phyloP scores from a whole-genome alignment of 768 basidiomycete genomes.

The Suillus variegatus region DNA sequence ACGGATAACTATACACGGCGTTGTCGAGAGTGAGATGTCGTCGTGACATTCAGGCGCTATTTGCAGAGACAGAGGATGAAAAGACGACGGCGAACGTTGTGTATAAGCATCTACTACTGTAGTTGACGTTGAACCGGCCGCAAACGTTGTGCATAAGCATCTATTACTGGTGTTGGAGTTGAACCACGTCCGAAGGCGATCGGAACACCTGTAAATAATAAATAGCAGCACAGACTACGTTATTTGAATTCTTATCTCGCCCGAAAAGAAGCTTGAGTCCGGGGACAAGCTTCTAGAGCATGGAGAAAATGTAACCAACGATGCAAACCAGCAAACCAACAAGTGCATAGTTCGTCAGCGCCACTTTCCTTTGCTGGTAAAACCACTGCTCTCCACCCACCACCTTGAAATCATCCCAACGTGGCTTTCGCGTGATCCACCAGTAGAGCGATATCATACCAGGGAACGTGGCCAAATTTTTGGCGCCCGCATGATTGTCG shows the following conservation, averaged over 20 bases:
- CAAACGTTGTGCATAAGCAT: no score
- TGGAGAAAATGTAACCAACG: background rate
- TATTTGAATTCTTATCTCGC: background rate
- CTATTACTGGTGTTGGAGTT: no score
- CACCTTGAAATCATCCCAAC: constrained; percentile 45
- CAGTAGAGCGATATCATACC: constrained; percentile 53
- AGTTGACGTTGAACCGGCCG: no score
- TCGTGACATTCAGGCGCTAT: no score
- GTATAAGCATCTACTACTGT: no score
- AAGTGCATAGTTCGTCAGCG: constrained; percentile 25
- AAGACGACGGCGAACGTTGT: no score
- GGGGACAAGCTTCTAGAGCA: background rate
- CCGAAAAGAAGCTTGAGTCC: constrained; percentile 2
- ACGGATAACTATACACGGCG: no score
- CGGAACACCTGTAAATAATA: no score
- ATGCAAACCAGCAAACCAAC: constrained; percentile 16
- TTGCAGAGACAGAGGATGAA: no score
- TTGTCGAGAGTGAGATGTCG: no score
- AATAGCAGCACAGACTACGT: background rate
- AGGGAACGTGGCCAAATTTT: constrained; percentile 49
- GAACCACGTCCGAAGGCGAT: no score
- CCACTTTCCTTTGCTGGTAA: constrained; percentile 26
- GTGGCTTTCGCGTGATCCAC: constrained; percentile 47
- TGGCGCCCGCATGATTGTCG: constrained; percentile 36
- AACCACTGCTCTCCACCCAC: constrained; percentile 41